These are phyloP conservation scores for Forsythia suspensa DNA, from an alignment of 257 asterid genomes.

Conservation along the genomic window DNA sequence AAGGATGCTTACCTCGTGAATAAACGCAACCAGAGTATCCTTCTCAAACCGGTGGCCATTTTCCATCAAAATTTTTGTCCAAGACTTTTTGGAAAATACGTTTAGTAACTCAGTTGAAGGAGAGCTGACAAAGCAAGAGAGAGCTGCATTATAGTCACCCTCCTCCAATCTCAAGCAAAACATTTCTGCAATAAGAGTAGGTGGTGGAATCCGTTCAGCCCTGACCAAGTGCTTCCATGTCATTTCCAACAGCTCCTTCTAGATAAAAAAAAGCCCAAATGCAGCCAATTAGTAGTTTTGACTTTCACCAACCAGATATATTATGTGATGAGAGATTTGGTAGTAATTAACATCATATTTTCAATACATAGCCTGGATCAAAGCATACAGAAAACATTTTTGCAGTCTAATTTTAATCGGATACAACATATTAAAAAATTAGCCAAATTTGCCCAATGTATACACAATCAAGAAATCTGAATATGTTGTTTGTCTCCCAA, in stretches of 20 bases:
- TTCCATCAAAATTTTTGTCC: slow-evolving; percentile 59
- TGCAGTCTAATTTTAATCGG: background rate
- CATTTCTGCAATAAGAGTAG: slow-evolving; percentile 57
- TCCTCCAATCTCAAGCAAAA: slow-evolving; percentile 57
- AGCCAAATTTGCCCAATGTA: background rate
- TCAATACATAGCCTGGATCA: background rate
- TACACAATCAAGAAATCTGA: background rate
- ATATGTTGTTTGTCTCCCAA: background rate
- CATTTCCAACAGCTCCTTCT: slow-evolving; percentile 63
- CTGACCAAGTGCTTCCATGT: slow-evolving; percentile 73
- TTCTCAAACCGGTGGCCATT: slow-evolving; percentile 40
- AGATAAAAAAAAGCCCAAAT: background rate
- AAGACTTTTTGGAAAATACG: slow-evolving; percentile 59
- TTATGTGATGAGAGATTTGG: background rate
- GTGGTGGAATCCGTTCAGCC: slow-evolving; percentile 55
- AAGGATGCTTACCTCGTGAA: slow-evolving; percentile 29
- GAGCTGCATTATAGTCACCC: slow-evolving; percentile 51
- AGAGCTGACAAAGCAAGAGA: slow-evolving; percentile 47
- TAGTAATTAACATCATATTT: background rate
- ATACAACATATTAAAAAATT: background rate
- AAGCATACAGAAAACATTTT: background rate
- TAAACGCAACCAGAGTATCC: slow-evolving; percentile 39
- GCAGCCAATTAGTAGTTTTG: background rate
- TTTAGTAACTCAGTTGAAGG: slow-evolving; percentile 44
- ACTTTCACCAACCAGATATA: background rate